These are phyloP conservation scores for Kandelia obovata DNA, from an alignment of 345 rosid species.

Conservation along the genomic window DNA sequence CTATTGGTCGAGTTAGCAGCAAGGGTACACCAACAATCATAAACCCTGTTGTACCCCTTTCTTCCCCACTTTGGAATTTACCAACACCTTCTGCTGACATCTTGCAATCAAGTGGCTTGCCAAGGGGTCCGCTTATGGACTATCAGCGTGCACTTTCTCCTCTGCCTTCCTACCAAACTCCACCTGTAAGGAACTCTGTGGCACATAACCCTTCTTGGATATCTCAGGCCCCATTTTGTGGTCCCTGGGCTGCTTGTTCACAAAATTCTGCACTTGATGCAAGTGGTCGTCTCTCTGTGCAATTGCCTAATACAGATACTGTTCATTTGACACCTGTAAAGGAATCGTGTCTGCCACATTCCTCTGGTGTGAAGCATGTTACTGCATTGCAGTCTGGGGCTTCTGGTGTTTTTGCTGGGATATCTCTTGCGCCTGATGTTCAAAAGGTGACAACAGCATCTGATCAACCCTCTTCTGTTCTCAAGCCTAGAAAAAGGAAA, in stretches of 20 bases:
- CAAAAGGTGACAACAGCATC: constrained; percentile 43
- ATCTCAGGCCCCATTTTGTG: constrained; percentile 64
- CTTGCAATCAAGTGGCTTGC: constrained; percentile 50
- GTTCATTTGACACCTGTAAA: constrained; percentile 55
- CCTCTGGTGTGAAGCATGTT: constrained; percentile 46
- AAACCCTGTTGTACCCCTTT: constrained; percentile 57
- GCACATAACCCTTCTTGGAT: constrained; percentile 71
- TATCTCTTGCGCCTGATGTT: constrained; percentile 39
- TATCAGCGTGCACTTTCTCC: constrained; percentile 64
- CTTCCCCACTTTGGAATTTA: constrained; percentile 85
- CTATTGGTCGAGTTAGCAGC: constrained; percentile 47
- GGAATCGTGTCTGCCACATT: constrained; percentile 47
- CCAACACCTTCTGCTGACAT: constrained; percentile 54
- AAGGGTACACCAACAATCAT: constrained; percentile 50
- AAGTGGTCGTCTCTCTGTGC: constrained; percentile 50
- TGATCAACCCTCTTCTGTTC: constrained; percentile 46
- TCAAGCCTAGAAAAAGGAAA: constrained; percentile 77
- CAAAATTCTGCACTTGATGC: constrained; percentile 58
- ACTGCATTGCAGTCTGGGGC: constrained; percentile 38
- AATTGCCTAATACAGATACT: constrained; percentile 51
- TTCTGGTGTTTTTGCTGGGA: constrained; percentile 40
- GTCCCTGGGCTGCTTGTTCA: constrained; percentile 66
- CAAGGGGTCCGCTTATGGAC: constrained; percentile 56
- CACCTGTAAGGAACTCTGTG: constrained; percentile 50
- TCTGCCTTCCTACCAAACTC: constrained; percentile 62